Conservation (phyloP, 345 rosid species). For the Salix arbutifolia region DNA sequence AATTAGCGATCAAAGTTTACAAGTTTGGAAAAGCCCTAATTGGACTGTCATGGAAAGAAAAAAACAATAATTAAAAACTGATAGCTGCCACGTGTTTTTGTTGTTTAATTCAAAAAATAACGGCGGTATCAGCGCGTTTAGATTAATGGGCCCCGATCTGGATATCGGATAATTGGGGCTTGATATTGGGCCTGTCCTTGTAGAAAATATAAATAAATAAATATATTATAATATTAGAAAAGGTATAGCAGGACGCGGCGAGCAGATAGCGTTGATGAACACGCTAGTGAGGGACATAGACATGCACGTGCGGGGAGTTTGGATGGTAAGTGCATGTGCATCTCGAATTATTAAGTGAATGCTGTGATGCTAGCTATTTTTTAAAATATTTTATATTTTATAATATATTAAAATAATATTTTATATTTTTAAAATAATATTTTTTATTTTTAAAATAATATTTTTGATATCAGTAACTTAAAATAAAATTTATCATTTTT, state of each 20-base stretch:
- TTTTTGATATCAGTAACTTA: no score
- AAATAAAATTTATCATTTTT: no score
- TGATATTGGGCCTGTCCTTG: background rate
- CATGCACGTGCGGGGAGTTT: background rate
- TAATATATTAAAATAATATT: no score
- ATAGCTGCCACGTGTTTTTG: background rate
- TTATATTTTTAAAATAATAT: no score
- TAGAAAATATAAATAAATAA: background rate
- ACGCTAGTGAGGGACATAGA: background rate
- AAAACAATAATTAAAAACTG: background rate
- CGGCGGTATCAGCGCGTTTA: background rate
- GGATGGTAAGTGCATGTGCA: no score
- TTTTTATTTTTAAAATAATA: no score
- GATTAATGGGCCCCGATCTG: background rate
- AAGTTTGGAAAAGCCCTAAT: slow-evolving; percentile 14
- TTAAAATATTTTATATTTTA: no score
- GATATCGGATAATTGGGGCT: background rate
- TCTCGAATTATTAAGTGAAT: no score
- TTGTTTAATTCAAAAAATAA: background rate
- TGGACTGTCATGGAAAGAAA: background rate
- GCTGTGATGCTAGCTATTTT: no score
- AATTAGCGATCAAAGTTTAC: background rate
- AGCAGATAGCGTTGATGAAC: background rate
- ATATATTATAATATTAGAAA: background rate
- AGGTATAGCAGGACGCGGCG: slow-evolving; percentile 15